Percentiles rank a stretch among this genome's conserved stretches.
phyloP scores from a whole-genome alignment of 2,329 filamentous ascomycete species.

The Aspergillus sp. region DNA sequence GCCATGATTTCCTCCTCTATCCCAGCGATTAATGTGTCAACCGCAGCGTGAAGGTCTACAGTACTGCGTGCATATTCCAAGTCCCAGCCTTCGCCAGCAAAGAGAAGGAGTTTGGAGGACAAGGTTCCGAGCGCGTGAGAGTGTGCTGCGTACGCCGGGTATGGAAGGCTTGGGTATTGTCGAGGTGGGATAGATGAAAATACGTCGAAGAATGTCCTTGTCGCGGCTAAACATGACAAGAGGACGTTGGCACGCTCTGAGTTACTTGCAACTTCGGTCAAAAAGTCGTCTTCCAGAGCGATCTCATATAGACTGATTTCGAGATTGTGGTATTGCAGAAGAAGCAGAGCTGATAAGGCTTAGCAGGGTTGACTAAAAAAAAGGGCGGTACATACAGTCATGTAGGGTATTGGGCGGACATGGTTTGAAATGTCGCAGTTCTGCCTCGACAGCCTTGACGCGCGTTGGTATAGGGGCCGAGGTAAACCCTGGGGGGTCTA shows the following conservation, averaged over 20 bases:
- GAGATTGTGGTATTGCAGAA: slow-evolving; percentile 26
- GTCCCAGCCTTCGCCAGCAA: not conserved
- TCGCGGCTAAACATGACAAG: not conserved
- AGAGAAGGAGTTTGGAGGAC: not conserved
- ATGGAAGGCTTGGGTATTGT: not conserved
- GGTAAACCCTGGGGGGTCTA: not conserved
- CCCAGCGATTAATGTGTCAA: not conserved
- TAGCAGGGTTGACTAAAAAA: slow-evolving; percentile 3
- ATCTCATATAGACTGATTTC: slow-evolving; percentile 28
- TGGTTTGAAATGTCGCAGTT: not conserved
- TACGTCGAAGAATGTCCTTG: not conserved
- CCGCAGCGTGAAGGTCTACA: not conserved
- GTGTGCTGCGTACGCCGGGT: not conserved
- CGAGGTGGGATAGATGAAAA: not conserved
- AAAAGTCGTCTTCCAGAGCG: slow-evolving; percentile 34
- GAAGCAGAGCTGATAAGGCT: slow-evolving; percentile 19
- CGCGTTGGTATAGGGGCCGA: not conserved
- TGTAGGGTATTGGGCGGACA: not conserved
- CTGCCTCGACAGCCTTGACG: not conserved
- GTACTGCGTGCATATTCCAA: not conserved
- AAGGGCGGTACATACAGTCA: not conserved
- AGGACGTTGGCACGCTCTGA: not conserved
- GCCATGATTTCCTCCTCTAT: not conserved
- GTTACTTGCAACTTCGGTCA: slow-evolving; percentile 18
- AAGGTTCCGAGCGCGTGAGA: not conserved